Percentiles rank a stretch among this genome's conserved stretches.
Conservation (phyloP, 768 basidiomycete species). For the Lentinula boryana region DNA sequence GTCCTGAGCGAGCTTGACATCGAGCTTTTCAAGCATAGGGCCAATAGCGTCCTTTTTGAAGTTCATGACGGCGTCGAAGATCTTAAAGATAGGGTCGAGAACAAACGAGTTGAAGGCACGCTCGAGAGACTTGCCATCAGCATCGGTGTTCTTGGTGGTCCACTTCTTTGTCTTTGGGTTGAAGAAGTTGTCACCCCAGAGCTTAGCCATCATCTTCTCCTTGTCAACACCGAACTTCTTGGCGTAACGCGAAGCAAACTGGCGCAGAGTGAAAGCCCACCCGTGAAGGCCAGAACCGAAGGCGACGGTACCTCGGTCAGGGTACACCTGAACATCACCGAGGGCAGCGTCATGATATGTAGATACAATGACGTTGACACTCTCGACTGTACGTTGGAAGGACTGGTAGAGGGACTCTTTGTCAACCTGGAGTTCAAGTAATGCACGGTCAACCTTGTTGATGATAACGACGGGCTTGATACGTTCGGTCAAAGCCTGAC, state of each 20-base stretch:
- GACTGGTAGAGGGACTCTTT: slow-evolving; percentile 98
- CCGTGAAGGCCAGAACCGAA: slow-evolving; percentile 99
- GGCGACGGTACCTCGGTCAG: slow-evolving; percentile 96
- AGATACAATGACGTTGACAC: slow-evolving; percentile 96
- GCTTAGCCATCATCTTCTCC: slow-evolving; percentile 95
- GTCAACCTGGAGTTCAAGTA: slow-evolving; percentile 94
- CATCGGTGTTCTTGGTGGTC: slow-evolving; percentile 70
- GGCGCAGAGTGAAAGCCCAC: slow-evolving; percentile 98
- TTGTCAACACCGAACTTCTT: slow-evolving; percentile 99
- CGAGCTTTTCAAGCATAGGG: slow-evolving; percentile 93
- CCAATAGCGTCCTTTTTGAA: slow-evolving; percentile 89
- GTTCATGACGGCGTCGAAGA: slow-evolving; percentile 99
- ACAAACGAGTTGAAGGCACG: slow-evolving; percentile 99
- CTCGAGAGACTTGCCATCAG: slow-evolving; percentile 88
- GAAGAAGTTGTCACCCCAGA: slow-evolving; percentile 99
- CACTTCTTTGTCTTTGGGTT: slow-evolving; percentile 96
- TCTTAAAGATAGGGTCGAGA: slow-evolving; percentile 97
- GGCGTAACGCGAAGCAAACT: slow-evolving; percentile 90
- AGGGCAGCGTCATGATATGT: slow-evolving; percentile 93
- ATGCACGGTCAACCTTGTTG: slow-evolving; percentile 99
- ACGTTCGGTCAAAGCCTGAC: slow-evolving; percentile 94
- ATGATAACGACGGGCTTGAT: slow-evolving; percentile 99
- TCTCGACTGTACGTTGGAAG: slow-evolving; percentile 96
- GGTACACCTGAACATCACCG: slow-evolving; percentile 98
- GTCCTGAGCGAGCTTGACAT: slow-evolving; percentile 79